Evolutionary conservation across 2,329 filamentous ascomycete genomes (phyloP), one percentile per base, ranked within the genome.

Genomic region (Talaromyces sp.): DNA sequence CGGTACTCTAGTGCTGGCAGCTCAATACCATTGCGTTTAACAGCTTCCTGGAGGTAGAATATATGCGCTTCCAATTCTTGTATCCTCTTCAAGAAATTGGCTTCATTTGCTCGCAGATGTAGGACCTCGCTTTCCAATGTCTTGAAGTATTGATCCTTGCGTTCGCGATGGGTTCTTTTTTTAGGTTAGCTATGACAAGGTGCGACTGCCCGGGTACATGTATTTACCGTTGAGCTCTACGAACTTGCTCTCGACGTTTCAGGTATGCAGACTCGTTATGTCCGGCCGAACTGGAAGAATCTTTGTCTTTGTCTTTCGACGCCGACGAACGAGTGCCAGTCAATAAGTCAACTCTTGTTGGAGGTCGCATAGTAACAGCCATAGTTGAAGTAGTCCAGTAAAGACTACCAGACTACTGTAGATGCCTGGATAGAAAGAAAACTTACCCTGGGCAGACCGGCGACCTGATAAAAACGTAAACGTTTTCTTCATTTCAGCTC

Each of bases 91-190:
- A 73, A 45, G 2, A 76, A 69, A 22, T 63, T 69, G 3, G 72
- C 68, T 70, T 79, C 74, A 45, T 56, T 62, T 3, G 43, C 92
- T 75, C 96, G 94, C 49, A 97, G 83, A 57, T 92, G 89, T 25
- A 95, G 83, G 7, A 98, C 91, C 79, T 98, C 93, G 73, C 93
- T 90, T 78, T 99, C 95, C n/a, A 98, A 86, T 10, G 91, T 89
- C 77, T 96, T 96, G 82, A 97, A 96, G 77, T 98, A 98, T 71
- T 93, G 85, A 79, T 98, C 95, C 77, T 98, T 98, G 70, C 95
- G 88, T 80, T 98, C 94, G 64, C 95, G 92, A 78, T 99, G 95
- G n/a, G 94, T 97, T 74, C 95, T 97, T 73, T 62, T 65, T 11
- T 33, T 9, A 11, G 8, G 45, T 73, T 74, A 47, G 72, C n/a